A percentile compares a stretch with the other conserved stretches of the same genome.
Conservation (phyloP, 306 rosid genomes). For the Vigna nakashimae region DNA sequence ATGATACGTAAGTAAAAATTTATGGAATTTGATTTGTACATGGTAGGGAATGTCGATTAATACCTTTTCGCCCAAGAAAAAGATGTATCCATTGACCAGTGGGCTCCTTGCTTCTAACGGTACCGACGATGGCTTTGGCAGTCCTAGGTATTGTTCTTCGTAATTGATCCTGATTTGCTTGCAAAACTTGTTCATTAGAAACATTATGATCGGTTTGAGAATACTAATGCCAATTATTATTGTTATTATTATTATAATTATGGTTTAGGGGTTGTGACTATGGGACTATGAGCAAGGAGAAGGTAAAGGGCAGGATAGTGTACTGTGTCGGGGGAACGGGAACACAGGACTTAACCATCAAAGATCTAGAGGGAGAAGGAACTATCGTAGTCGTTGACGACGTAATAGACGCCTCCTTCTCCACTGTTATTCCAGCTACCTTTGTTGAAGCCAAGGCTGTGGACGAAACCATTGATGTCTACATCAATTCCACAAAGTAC, state of each 20-base stretch:
- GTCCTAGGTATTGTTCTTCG: slow-evolving; percentile 54
- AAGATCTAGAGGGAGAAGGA: slow-evolving; percentile 64
- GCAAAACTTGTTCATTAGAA: neutral
- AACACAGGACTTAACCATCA: slow-evolving; percentile 55
- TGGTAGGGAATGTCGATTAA: slow-evolving; percentile 75
- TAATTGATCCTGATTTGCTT: neutral
- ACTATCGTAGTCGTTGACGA: slow-evolving; percentile 53
- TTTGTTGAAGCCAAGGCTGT: slow-evolving; percentile 43
- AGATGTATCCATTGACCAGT: slow-evolving; percentile 70
- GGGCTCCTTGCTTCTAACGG: slow-evolving; percentile 63
- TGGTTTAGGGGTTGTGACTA: slow-evolving; percentile 70
- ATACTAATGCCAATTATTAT: neutral
- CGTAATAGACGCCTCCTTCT: slow-evolving; percentile 47
- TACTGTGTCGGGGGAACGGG: slow-evolving; percentile 56
- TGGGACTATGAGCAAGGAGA: slow-evolving; percentile 56
- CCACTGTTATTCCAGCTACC: slow-evolving; percentile 60
- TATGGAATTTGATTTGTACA: neutral
- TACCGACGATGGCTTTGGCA: slow-evolving; percentile 47
- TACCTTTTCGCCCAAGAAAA: slow-evolving; percentile 62
- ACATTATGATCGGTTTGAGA: slow-evolving; percentile 22
- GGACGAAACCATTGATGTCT: slow-evolving; percentile 53
- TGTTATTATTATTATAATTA: neutral
- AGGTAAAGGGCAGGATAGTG: slow-evolving; percentile 77
- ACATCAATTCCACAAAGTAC: slow-evolving; percentile 83
- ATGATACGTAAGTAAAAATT: too few species aligned